These are phyloP conservation scores for Zizania palustris DNA, from an alignment of 202 grass and related monocot genomes.

Conservation along the genomic window DNA sequence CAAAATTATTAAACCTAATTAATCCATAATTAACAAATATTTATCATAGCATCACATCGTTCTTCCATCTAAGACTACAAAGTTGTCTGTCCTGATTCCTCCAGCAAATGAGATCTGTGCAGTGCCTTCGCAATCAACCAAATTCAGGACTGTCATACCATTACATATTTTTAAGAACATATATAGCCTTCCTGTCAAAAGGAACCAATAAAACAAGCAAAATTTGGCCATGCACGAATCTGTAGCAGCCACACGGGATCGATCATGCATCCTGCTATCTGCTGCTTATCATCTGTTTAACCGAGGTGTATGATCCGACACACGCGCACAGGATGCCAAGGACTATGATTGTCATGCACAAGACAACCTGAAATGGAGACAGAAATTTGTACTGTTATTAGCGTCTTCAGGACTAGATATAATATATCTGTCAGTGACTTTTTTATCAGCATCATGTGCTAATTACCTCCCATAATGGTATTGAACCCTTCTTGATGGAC, in stretches of 20 bases:
- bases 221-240: slow-evolving; percentile 1
- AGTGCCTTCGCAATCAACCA: no score
- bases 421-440: neutral
- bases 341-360: slow-evolving; percentile 52
- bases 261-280: neutral
- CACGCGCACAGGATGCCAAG: slow-evolving; percentile 45
- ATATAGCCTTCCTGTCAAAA: neutral
- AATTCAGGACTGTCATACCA: neutral
- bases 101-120: neutral
- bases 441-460: neutral
- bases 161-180: slow-evolving; percentile 12
- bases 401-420: neutral
- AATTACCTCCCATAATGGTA: slow-evolving; percentile 61
- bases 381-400: neutral
- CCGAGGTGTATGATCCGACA: slow-evolving; percentile 65
- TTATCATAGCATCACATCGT: no score
- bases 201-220: neutral
- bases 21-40: no score
- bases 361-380: slow-evolving; percentile 41
- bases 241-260: slow-evolving; percentile 21
- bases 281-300: slow-evolving; percentile 51
- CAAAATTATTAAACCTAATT: no score
- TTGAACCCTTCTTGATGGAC: slow-evolving; percentile 49
- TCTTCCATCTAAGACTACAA: neutral
- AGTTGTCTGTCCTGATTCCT: neutral